Evolutionary conservation across 176 grass and related monocot genomes (phyloP).

Genomic region (Phyllostachys edulis): DNA sequence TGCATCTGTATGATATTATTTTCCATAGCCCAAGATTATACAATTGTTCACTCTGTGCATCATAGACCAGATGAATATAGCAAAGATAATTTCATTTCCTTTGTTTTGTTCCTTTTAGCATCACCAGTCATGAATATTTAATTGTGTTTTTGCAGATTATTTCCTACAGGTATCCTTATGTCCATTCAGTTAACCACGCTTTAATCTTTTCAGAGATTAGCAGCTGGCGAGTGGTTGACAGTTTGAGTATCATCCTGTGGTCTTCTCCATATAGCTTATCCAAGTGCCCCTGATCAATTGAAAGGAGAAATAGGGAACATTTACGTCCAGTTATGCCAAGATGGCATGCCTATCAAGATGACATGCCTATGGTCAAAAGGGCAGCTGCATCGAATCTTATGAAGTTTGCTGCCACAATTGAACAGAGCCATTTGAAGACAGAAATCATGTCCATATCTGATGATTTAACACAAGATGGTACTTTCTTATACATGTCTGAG

Average conservation of each 20-base stretch:
- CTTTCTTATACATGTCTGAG: neutral
- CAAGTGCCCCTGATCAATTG: conserved; percentile 67
- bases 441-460: conserved; percentile 92
- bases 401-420: conserved; percentile 85
- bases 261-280: conserved; percentile 86
- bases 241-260: conserved; percentile 83
- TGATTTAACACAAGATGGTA: conserved; percentile 96
- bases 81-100: neutral
- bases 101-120: neutral
- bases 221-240: conserved; percentile 90
- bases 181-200: neutral
- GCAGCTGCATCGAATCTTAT: conserved; percentile 90
- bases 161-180: neutral
- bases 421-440: conserved; percentile 67
- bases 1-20: neutral
- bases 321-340: conserved; percentile 67
- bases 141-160: neutral
- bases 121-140: neutral
- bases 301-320: conserved; percentile 72
- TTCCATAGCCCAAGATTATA: neutral
- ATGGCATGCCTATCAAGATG: conserved; percentile 82
- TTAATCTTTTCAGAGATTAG: conserved; percentile 64
- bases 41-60: neutral
- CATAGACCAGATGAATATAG: neutral
- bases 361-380: conserved; percentile 97